phyloP scores from a whole-genome alignment of 306 rosid species.

The Lablab purpureus region DNA sequence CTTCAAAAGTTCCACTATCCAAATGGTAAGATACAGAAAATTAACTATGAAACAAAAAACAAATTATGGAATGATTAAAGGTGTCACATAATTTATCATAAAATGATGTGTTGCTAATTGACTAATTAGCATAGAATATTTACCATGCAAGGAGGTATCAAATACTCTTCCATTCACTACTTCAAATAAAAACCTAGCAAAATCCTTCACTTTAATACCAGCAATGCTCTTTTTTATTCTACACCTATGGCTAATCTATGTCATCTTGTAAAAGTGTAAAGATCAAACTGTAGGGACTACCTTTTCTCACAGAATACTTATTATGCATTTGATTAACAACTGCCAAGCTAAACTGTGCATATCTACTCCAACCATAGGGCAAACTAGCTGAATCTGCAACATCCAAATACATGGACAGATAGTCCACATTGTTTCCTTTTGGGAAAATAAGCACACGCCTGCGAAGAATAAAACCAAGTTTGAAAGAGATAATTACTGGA shows the following conservation, averaged over 20 bases:
- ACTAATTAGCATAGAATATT: background rate
- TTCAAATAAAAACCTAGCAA: constrained; percentile 29
- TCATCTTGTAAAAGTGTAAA: constrained; percentile 17
- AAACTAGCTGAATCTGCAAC: constrained; percentile 79
- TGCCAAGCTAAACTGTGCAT: constrained; percentile 90
- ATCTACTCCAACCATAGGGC: constrained; percentile 98
- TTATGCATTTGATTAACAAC: constrained; percentile 77
- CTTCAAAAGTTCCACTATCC: background rate
- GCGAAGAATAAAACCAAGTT: constrained; percentile 38
- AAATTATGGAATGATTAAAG: constrained; percentile 13
- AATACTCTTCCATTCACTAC: constrained; percentile 32
- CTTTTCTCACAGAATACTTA: constrained; percentile 82
- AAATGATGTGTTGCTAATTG: background rate
- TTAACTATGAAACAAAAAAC: constrained; percentile 11
- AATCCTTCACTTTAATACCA: constrained; percentile 33
- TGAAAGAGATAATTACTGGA: constrained; percentile 9
- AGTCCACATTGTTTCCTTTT: constrained; percentile 95
- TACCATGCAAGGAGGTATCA: background rate
- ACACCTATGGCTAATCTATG: constrained; percentile 18
- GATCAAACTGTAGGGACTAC: constrained; percentile 54
- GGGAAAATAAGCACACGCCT: constrained; percentile 93
- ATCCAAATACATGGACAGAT: constrained; percentile 94
- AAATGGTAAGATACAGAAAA: constrained; percentile 20
- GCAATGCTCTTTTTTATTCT: constrained; percentile 7
- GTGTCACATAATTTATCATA: constrained; percentile 27